Evolutionary conservation across 495 filamentous ascomycete genomes (phyloP).

Genomic region (Talaromyces wortmannii): DNA sequence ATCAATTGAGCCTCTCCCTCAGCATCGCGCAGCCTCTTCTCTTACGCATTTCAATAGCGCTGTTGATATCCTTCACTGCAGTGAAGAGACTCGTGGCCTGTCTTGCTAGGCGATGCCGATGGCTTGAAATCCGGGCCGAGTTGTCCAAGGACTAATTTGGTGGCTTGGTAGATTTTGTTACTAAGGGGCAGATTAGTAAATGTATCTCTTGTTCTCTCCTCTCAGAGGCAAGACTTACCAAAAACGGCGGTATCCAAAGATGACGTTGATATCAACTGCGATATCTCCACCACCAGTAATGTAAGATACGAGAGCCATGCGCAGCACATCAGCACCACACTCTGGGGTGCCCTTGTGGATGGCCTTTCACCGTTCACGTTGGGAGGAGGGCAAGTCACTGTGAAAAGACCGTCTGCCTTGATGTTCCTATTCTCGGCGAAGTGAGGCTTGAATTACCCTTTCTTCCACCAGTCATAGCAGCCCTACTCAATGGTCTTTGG

Average conservation of each 20-base stretch:
- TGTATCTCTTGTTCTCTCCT: too few species aligned
- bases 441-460: conserved; percentile 68
- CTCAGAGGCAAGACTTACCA: conserved; percentile 19
- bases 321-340: conserved; percentile 78
- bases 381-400: conserved; percentile 70
- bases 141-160: conserved; percentile 78
- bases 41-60: conserved; percentile 56
- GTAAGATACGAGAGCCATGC: conserved; percentile 76
- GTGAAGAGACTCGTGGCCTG: conserved; percentile 57
- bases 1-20: conserved; percentile 47
- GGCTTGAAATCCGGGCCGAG: conserved; percentile 67
- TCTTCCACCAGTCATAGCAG: conserved; percentile 56
- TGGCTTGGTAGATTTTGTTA: conserved; percentile 91
- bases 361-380: conserved; percentile 71
- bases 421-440: conserved; percentile 57
- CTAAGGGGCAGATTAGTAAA: too few species aligned
- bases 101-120: conserved; percentile 43
- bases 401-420: conserved; percentile 61
- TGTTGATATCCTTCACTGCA: conserved; percentile 71
- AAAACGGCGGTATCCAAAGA: conserved; percentile 79
- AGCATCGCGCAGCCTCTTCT: conserved; percentile 51
- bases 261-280: conserved; percentile 77
- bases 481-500: conserved; percentile 49
- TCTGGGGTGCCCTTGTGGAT: conserved; percentile 80
- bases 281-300: conserved; percentile 82